phyloP scores from a whole-genome alignment of 2,329 filamentous ascomycete genomes.

The Nemania sp. region DNA sequence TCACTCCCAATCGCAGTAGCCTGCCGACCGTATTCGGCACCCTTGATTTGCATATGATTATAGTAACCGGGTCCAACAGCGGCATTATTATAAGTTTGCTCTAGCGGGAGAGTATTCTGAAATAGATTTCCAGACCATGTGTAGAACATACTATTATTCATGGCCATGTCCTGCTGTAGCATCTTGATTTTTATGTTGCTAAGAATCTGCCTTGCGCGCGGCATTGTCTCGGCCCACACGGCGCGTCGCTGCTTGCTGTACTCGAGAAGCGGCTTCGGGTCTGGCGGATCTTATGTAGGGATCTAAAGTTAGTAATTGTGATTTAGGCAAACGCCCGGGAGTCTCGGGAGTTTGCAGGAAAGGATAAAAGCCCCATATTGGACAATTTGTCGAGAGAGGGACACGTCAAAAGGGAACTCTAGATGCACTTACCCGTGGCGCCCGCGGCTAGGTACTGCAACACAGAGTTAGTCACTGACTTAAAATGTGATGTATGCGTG shows the following conservation, averaged over 20 bases:
- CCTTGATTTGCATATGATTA: constrained; percentile 36
- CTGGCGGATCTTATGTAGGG: constrained; percentile 10
- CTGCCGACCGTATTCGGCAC: constrained; percentile 25
- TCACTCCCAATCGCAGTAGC: constrained; percentile 21
- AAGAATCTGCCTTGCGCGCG: constrained; percentile 21
- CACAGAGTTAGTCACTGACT: constrained; percentile 1
- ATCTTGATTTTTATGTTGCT: constrained; percentile 7
- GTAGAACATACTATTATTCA: constrained; percentile 23
- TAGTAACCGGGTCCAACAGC: constrained; percentile 18
- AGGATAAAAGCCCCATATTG: not conserved
- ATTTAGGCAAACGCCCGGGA: not conserved
- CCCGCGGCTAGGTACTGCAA: constrained; percentile 26
- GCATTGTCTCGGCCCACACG: constrained; percentile 32
- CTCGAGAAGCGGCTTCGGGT: constrained; percentile 30
- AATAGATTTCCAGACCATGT: constrained; percentile 15
- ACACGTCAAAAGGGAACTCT: not conserved
- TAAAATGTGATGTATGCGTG: no score
- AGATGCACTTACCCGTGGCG: not conserved
- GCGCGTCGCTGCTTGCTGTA: constrained; percentile 29
- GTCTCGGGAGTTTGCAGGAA: not conserved
- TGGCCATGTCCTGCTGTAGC: constrained; percentile 2
- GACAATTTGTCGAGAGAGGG: not conserved
- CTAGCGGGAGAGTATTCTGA: constrained; percentile 22
- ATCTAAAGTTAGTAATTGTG: not conserved
- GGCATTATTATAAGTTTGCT: constrained; percentile 14